Conservation (phyloP, 441 rosid species). For the Aleurites moluccanus region DNA sequence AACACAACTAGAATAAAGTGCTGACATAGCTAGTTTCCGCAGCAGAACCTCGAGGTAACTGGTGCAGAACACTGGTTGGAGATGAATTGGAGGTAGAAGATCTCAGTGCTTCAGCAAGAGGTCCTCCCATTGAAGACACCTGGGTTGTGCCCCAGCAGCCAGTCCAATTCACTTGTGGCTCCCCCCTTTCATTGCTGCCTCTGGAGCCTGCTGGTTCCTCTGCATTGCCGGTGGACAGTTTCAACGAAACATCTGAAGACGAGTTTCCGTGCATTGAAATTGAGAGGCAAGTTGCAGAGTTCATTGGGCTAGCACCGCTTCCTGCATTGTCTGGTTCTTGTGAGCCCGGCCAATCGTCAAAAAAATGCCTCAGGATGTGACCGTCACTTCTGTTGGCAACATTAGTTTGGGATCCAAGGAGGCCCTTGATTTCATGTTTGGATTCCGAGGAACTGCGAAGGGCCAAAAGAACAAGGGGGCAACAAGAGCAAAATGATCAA, state of each 20-base stretch:
- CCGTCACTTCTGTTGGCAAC: conserved; percentile 45
- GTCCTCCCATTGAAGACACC: conserved; percentile 75
- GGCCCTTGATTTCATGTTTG: conserved; percentile 41
- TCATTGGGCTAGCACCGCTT: conserved; percentile 34
- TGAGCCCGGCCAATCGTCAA: conserved; percentile 89
- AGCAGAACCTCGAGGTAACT: conserved; percentile 41
- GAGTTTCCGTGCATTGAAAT: conserved; percentile 72
- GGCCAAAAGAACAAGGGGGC: conserved; percentile 5
- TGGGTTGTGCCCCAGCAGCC: conserved; percentile 55
- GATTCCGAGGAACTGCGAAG: conserved; percentile 37
- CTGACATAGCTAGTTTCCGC: conserved; percentile 45
- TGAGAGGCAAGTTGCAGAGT: conserved; percentile 54
- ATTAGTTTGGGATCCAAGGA: conserved; percentile 43
- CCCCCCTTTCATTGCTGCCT: conserved; percentile 39
- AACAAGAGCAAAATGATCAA: not conserved
- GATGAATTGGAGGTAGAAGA: conserved; percentile 59
- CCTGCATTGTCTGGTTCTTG: conserved; percentile 47
- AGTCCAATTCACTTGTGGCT: conserved; percentile 53
- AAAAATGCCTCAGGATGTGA: conserved; percentile 72
- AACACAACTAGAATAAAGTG: conserved; percentile 29
- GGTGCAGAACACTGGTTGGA: conserved; percentile 79
- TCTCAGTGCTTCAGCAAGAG: conserved; percentile 80
- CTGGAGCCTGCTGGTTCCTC: conserved; percentile 36
- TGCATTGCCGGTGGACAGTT: conserved; percentile 61
- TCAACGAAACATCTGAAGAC: conserved; percentile 72